Conservation (phyloP, 2,329 filamentous ascomycete genomes). For the Sphaerulina musiva region DNA sequence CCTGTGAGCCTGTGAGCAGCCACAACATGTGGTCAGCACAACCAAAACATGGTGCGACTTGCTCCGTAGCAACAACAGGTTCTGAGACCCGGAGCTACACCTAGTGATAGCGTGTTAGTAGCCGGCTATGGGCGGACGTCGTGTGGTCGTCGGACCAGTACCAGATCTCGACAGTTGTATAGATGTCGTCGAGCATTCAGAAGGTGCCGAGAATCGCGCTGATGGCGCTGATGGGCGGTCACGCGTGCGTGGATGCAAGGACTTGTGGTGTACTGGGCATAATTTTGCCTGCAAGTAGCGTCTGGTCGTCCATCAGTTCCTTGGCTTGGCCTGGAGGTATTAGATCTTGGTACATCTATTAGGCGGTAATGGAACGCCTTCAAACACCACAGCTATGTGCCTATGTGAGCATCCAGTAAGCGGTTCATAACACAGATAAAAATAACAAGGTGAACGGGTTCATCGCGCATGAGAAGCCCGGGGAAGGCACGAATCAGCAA, state of each 20-base stretch:
- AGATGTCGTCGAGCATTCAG: background rate
- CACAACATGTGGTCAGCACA: no score
- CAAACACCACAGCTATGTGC: no score
- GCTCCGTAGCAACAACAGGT: no score
- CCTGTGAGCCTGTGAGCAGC: no score
- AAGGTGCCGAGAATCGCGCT: background rate
- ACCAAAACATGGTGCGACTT: no score
- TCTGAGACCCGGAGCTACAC: no score
- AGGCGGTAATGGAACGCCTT: no score
- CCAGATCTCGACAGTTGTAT: background rate
- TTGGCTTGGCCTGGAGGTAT: background rate
- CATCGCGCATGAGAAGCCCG: no score
- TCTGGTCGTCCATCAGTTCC: background rate
- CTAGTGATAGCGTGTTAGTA: background rate
- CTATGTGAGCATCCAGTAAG: no score
- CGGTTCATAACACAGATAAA: no score
- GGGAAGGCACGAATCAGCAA: no score
- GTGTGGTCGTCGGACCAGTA: background rate
- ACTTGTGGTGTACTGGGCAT: background rate
- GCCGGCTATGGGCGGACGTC: background rate
- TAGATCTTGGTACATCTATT: background rate
- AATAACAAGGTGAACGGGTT: no score
- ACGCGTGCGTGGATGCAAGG: background rate
- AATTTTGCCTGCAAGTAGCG: background rate
- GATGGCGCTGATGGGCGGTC: background rate